Evolutionary conservation across 2,329 filamentous ascomycete species (phyloP).

Genomic region (Paecilomyces niveus): DNA sequence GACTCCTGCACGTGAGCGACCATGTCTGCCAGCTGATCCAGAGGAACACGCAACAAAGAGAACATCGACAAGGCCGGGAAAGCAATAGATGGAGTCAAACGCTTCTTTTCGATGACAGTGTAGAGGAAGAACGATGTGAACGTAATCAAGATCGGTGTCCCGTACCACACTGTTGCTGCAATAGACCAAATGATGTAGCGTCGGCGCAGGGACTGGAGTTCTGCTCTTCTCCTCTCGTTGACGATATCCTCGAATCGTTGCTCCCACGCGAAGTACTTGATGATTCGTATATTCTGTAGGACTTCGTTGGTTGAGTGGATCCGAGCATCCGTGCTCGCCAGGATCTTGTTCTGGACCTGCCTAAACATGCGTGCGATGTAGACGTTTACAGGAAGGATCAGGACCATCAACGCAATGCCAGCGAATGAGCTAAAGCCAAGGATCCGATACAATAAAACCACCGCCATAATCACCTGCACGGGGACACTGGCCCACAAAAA

Average conservation of each 20-base stretch:
- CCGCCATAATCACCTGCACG: conserved; percentile 74
- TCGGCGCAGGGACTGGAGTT: conserved; percentile 69
- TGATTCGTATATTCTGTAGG: conserved; percentile 93
- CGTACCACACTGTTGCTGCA: conserved; percentile 94
- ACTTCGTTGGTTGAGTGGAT: conserved; percentile 97
- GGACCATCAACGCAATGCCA: conserved; percentile 80
- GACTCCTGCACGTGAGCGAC: conserved; percentile 96
- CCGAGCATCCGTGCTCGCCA: conserved; percentile 87
- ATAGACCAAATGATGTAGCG: conserved; percentile 87
- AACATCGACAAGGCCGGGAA: conserved; percentile 97
- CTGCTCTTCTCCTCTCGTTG: conserved; percentile 75
- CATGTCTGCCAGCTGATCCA: conserved; percentile 98
- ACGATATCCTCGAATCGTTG: conserved; percentile 79
- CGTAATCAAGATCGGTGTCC: conserved; percentile 88
- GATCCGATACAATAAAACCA: conserved; percentile 78
- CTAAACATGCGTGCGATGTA: conserved; percentile 79
- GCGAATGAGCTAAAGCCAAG: conserved; percentile 91
- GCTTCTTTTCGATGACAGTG: conserved; percentile 82
- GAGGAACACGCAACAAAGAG: conserved; percentile 80
- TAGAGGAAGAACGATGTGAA: conserved; percentile 95
- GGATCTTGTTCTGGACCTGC: conserved; percentile 79
- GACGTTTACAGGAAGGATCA: conserved; percentile 86
- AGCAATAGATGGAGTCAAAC: conserved; percentile 81
- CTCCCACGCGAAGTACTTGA: conserved; percentile 99
- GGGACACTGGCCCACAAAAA: conserved; percentile 91